Conservation (phyloP, 768 basidiomycete genomes). For the Cystobasidium onofrii region DNA sequence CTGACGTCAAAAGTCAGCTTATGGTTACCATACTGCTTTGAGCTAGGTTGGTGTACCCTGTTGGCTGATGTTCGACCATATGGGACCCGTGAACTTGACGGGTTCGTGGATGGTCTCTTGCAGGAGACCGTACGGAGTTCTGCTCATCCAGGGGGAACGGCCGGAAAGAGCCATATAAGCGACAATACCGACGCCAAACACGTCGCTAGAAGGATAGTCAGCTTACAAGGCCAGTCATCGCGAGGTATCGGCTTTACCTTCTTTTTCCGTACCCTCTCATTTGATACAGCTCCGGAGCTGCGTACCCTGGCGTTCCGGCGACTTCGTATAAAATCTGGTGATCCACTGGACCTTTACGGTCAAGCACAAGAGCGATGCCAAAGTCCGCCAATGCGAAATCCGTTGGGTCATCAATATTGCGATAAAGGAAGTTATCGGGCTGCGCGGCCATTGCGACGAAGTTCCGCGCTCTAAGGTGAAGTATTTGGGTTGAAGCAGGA, state of each 20-base stretch:
- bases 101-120: not conserved
- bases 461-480: not conserved
- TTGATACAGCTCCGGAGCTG: constrained; percentile 9
- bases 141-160: not conserved
- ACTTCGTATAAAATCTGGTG: not conserved
- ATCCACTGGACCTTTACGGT: not conserved
- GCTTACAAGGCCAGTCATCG: no score
- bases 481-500: not conserved
- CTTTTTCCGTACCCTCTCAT: not conserved
- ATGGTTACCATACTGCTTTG: no score
- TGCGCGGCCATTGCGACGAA: not conserved
- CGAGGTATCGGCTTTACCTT: not conserved
- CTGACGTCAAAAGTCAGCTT: not conserved
- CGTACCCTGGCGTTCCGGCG: not conserved
- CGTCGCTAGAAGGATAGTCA: not conserved
- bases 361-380: constrained; percentile 4
- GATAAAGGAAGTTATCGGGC: constrained; percentile 20
- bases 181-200: constrained; percentile 2
- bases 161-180: not conserved
- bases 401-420: constrained; percentile 6
- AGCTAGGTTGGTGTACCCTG: no score
- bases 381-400: constrained; percentile 18
- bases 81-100: not conserved
- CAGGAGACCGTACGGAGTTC: not conserved
- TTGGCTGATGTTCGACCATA: not conserved